Evolutionary conservation across 2,329 filamentous ascomycete genomes (phyloP).

Genomic region (Apiospora saccharicola): DNA sequence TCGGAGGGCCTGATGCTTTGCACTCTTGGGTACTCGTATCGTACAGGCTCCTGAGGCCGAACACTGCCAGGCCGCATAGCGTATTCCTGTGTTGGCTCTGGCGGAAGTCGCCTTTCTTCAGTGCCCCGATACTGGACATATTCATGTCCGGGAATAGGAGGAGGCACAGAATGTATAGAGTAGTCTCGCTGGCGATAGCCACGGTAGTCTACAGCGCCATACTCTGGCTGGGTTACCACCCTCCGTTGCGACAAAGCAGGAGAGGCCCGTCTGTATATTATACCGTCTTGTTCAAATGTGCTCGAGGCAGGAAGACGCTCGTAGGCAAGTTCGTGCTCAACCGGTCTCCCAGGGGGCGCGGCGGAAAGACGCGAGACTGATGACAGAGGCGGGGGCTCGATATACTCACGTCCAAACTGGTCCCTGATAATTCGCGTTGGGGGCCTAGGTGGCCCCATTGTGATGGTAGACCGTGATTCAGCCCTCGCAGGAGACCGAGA

Average conservation of each 20-base stretch:
- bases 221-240: conserved; percentile 70
- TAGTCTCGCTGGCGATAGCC: conserved; percentile 66
- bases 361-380: conserved; percentile 56
- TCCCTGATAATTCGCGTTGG: conserved; percentile 79
- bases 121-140: conserved; percentile 56
- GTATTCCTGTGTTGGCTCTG: conserved; percentile 61
- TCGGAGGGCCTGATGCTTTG: conserved; percentile 50
- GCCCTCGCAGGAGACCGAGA: conserved; percentile 56
- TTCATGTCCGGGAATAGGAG: conserved; percentile 50
- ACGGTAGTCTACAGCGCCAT: conserved; percentile 58
- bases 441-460: conserved; percentile 60
- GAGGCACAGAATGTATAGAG: conserved; percentile 56
- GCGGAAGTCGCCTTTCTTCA: conserved; percentile 50
- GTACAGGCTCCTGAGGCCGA: conserved; percentile 57
- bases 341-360: conserved; percentile 50
- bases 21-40: conserved; percentile 55
- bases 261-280: conserved; percentile 59
- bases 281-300: conserved; percentile 57
- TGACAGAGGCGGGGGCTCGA: conserved; percentile 58
- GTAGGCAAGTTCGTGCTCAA: conserved; percentile 67
- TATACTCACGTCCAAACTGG: conserved; percentile 82
- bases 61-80: conserved; percentile 64
- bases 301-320: conserved; percentile 65
- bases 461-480: conserved; percentile 53
- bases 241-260: conserved; percentile 61